Evolutionary conservation across 768 basidiomycete species (phyloP).

Genomic region (Kwoniella heveanensis): DNA sequence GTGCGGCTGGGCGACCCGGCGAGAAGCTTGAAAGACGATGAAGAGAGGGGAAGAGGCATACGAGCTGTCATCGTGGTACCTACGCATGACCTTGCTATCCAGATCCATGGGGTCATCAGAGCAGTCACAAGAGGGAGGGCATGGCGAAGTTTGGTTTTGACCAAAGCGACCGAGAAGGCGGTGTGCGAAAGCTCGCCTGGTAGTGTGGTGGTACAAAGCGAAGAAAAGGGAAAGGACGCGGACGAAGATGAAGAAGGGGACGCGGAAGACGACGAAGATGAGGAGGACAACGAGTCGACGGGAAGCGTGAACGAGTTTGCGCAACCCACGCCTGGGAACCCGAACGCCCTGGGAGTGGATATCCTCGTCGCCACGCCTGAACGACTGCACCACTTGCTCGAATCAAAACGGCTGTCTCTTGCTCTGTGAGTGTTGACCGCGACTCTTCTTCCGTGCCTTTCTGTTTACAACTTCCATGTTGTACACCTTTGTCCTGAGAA

Average conservation of each 20-base stretch:
- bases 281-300: conserved; percentile 14
- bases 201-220: conserved; percentile 60
- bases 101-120: conserved; percentile 91
- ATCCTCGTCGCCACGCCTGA: conserved; percentile 91
- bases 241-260: conserved; percentile 57
- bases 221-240: conserved; percentile 56
- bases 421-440: conserved; percentile 34
- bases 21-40: conserved; percentile 24
- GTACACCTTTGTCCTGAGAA: too few species aligned
- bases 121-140: conserved; percentile 65
- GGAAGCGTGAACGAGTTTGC: conserved; percentile 23
- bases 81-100: conserved; percentile 92
- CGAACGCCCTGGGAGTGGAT: conserved; percentile 61
- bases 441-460: conserved; percentile 2
- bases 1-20: conserved; percentile 51
- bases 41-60: conserved; percentile 61
- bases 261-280: conserved; percentile 68
- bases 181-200: conserved; percentile 56
- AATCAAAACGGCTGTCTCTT: conserved; percentile 60
- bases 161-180: conserved; percentile 84
- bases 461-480: conserved; percentile 23
- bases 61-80: conserved; percentile 83
- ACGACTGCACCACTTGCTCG: conserved; percentile 77
- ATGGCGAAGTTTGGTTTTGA: conserved; percentile 80
- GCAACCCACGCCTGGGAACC: neutral